Evolutionary conservation across 306 rosid genomes (phyloP), one percentile per base, ranked within the genome.

Genomic region (Quercus mongolica): DNA sequence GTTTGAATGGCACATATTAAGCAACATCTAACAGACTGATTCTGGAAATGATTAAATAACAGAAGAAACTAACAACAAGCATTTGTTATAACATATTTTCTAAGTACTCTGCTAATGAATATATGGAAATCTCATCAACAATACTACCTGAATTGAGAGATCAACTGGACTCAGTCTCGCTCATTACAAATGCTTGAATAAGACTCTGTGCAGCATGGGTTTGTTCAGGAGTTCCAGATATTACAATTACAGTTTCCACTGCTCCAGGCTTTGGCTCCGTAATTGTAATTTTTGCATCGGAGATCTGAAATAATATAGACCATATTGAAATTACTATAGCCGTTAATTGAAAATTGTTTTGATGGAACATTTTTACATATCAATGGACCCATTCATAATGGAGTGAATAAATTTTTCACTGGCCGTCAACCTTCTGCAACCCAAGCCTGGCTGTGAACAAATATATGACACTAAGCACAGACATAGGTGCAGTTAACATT

Each of bases 151-250:
- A 71, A 78, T 15, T 51, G 77, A 86, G 71, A 56, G 35, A 83
- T 91, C 87, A 96, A 69, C 89, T 71, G 73, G 92, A 89, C 83
- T 96, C 94, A 12, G 82, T 78, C 92, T 93, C 99, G 38, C 93
- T 85, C 86, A 93, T 88, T 73, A 96, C 99, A 86, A 96, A 96
- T 57, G 99, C 99, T 85, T 96, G 99, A 81, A 96, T 93, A 78
- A 93, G 96, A 89, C 98, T 93, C 69, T 96, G 99, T 9, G 99
- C 99, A 71, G 99, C 99, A 80, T 96, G 92, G 56, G 98, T 90
- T 81, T 96, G 98, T 86, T 96, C 99, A 6, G 98, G 99, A 56
- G 93, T 96, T 86, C 99, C 99, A 49, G 96, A 90, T 80, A 93
- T 96, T 82, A 91, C 87, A 76, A 93, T 91, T 71, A 83, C 80